Percentiles rank a stretch among this genome's conserved stretches.
Evolutionary conservation across 371 early-diverging fungal species (phyloP).

Genomic region (Phascolomyces articulosus): DNA sequence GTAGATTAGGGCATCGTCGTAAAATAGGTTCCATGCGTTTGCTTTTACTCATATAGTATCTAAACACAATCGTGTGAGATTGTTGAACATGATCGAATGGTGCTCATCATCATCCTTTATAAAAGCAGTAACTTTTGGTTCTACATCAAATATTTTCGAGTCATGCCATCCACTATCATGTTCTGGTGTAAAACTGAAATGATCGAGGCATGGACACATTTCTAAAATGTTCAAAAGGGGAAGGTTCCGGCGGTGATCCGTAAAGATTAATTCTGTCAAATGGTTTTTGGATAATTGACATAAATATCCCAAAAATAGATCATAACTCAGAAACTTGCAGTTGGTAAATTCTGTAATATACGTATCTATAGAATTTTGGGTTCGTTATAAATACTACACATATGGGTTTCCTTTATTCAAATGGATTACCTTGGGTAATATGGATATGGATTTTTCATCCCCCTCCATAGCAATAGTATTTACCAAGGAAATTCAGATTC

Average conservation of each 20-base stretch:
- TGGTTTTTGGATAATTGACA: neutral
- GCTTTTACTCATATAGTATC: neutral
- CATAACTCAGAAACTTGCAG: neutral
- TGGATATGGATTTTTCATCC: too few species aligned
- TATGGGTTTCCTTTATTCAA: too few species aligned
- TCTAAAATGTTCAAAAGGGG: neutral
- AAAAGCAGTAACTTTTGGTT: neutral
- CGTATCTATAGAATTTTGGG: too few species aligned
- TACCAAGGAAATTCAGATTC: neutral
- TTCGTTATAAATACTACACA: too few species aligned
- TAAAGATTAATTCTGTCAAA: neutral
- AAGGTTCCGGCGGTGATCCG: neutral
- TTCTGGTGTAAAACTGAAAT: neutral
- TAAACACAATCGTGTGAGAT: neutral
- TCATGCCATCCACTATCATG: neutral
- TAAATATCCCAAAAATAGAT: neutral
- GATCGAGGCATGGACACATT: neutral
- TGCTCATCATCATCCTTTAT: too few species aligned
- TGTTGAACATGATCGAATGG: too few species aligned
- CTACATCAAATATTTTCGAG: neutral
- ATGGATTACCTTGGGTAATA: too few species aligned
- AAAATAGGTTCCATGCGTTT: neutral
- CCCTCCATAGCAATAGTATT: too few species aligned
- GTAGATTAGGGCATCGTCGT: neutral
- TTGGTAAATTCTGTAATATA: neutral